These are phyloP conservation scores for Penicillium turbatum DNA, from an alignment of 495 filamentous ascomycete species.

Conservation along the genomic window DNA sequence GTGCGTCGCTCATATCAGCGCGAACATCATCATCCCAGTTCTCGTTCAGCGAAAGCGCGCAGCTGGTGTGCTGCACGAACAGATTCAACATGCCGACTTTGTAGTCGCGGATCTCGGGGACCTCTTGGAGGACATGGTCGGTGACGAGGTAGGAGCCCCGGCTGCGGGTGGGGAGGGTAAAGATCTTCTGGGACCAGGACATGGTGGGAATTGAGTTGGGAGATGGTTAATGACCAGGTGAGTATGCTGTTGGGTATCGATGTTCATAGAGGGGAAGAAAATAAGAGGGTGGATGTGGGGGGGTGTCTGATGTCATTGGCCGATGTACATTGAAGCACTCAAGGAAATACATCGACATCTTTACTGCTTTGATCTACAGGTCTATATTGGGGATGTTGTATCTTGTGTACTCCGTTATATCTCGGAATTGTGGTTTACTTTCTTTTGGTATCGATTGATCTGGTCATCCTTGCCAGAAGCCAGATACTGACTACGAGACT, in stretches of 20 bases:
- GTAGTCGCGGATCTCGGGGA: conserved; percentile 75
- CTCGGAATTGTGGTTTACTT: too few relatives aligned
- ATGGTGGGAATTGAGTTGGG: conserved; percentile 32
- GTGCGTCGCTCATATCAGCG: conserved; percentile 85
- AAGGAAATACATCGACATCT: too few relatives aligned
- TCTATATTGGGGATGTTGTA: too few relatives aligned
- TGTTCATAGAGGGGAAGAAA: conserved; percentile 9
- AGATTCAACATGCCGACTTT: conserved; percentile 83
- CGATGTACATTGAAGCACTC: too few relatives aligned
- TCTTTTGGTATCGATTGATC: too few relatives aligned
- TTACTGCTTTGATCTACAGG: too few relatives aligned
- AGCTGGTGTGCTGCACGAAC: conserved; percentile 88
- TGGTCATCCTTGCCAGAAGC: too few relatives aligned
- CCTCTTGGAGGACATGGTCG: conserved; percentile 55
- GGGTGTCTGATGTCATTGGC: too few relatives aligned
- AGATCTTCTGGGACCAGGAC: conserved; percentile 75
- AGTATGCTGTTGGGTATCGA: neutral
- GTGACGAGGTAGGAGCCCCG: conserved; percentile 92
- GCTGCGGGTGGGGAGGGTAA: conserved; percentile 66
- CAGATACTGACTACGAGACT: too few relatives aligned
- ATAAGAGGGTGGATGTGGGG: conserved; percentile 2
- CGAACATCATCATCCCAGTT: conserved; percentile 85
- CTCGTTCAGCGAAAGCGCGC: conserved; percentile 84
- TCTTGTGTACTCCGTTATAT: too few relatives aligned
- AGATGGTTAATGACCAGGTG: neutral